Evolutionary conservation across 2,329 filamentous ascomycete species (phyloP).

Genomic region (Paracoccidioides lutzii): DNA sequence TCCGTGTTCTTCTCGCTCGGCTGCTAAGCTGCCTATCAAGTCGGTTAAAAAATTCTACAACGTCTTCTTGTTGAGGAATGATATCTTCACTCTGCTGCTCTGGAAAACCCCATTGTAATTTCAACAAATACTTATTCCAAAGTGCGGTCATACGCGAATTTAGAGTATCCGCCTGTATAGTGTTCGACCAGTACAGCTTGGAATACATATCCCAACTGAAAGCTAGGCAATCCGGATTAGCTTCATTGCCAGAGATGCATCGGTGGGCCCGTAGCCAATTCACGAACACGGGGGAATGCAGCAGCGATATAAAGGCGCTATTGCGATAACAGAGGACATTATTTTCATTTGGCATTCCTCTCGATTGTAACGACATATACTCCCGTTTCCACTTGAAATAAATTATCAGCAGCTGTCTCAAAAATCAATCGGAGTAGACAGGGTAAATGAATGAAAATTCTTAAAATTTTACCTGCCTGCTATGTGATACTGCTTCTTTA

Average conservation of each 20-base stretch:
- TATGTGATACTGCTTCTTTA: neutral
- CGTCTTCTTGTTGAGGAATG: constrained; percentile 6
- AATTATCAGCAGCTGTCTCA: neutral
- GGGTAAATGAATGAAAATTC: neutral
- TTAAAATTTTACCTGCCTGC: neutral
- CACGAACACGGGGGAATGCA: constrained; percentile 9
- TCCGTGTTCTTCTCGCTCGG: neutral
- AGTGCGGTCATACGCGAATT: neutral
- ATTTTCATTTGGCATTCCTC: constrained; percentile 7
- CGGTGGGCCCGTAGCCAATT: constrained; percentile 3
- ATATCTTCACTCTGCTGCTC: neutral
- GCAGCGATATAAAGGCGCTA: constrained; percentile 4
- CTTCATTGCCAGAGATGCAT: neutral
- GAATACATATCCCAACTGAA: constrained; percentile 4
- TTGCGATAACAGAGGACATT: constrained; percentile 9
- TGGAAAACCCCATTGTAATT: too few relatives aligned
- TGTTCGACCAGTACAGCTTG: constrained; percentile 4
- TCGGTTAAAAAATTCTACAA: constrained; percentile 5
- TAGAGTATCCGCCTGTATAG: neutral
- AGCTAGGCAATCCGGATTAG: neutral
- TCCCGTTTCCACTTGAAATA: constrained; percentile 4
- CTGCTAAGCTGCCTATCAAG: constrained; percentile 3
- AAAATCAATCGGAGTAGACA: neutral
- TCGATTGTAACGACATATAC: neutral
- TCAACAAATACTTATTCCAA: too few relatives aligned